Conservation (phyloP, 2,329 filamentous ascomycete species). For the Penicillium sp. region DNA sequence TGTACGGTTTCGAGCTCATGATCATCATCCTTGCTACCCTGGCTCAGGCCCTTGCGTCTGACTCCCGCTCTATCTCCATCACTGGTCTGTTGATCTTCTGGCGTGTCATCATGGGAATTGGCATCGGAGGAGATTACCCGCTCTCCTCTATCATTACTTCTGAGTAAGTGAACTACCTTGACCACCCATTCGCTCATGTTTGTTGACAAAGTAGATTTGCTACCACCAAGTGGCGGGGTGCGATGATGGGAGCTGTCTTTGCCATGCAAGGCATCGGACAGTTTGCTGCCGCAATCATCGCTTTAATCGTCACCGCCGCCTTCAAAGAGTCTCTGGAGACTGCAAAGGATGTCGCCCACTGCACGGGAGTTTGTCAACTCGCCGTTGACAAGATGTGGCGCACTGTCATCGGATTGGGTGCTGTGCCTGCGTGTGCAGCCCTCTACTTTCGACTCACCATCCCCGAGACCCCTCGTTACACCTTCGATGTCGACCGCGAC, state of each 20-base stretch:
- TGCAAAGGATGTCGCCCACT: constrained; percentile 55
- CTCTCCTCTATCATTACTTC: constrained; percentile 81
- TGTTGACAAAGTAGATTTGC: constrained; percentile 59
- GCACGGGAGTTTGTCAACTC: constrained; percentile 62
- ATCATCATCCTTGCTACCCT: constrained; percentile 78
- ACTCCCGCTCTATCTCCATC: constrained; percentile 62
- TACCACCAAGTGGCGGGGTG: constrained; percentile 79
- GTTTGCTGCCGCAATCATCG: constrained; percentile 71
- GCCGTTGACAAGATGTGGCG: constrained; percentile 90
- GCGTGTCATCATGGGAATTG: constrained; percentile 77
- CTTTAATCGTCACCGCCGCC: constrained; percentile 70
- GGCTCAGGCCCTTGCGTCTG: constrained; percentile 66
- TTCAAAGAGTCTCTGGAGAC: constrained; percentile 65
- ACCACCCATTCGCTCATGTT: not conserved
- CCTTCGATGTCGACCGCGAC: constrained; percentile 76
- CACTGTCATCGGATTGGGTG: constrained; percentile 75
- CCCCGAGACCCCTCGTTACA: constrained; percentile 84
- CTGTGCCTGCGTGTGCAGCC: constrained; percentile 75
- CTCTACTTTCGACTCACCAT: constrained; percentile 86
- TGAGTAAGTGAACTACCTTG: constrained; percentile 49
- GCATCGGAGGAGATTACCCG: constrained; percentile 81
- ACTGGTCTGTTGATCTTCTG: constrained; percentile 68
- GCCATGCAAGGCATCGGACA: constrained; percentile 86
- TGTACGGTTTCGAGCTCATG: constrained; percentile 82
- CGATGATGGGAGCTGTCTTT: constrained; percentile 85